A percentile compares a stretch with the other conserved stretches of the same genome.
These are phyloP conservation scores for Actinomucor elegans DNA, from an alignment of 371 early-diverging fungal species.

Conservation along the genomic window DNA sequence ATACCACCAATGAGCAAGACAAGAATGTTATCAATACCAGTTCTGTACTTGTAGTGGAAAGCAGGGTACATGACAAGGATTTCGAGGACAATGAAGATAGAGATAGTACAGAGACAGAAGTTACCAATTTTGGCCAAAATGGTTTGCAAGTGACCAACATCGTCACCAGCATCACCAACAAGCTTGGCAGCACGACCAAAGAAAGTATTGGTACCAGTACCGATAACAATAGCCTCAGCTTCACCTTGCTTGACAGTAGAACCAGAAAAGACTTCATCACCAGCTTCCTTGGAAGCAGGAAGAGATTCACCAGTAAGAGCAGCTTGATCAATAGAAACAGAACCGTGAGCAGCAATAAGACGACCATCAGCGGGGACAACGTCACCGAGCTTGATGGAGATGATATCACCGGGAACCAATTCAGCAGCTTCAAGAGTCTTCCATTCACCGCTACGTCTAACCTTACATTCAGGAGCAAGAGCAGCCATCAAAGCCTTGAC, in stretches of 20 bases:
- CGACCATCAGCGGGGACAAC: slow-evolving; percentile 81
- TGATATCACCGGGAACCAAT: slow-evolving; percentile 78
- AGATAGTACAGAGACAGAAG: slow-evolving; percentile 75
- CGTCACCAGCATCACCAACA: slow-evolving; percentile 77
- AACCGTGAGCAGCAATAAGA: slow-evolving; percentile 56
- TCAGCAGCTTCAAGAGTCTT: slow-evolving; percentile 53
- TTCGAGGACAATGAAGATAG: slow-evolving; percentile 73
- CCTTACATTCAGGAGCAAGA: slow-evolving; percentile 75
- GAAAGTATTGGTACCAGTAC: slow-evolving; percentile 86
- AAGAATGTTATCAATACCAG: slow-evolving; percentile 72
- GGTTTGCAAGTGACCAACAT: slow-evolving; percentile 88
- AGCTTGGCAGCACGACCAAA: slow-evolving; percentile 89
- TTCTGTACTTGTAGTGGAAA: slow-evolving; percentile 71
- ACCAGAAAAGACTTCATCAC: slow-evolving; percentile 75
- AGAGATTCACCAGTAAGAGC: slow-evolving; percentile 87
- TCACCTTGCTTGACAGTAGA: slow-evolving; percentile 94
- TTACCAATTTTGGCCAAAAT: slow-evolving; percentile 92
- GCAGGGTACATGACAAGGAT: slow-evolving; percentile 82
- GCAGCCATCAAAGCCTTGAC: slow-evolving; percentile 81
- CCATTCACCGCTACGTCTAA: slow-evolving; percentile 63
- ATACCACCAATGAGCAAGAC: slow-evolving; percentile 83
- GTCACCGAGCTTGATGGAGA: slow-evolving; percentile 76
- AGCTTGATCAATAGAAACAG: slow-evolving; percentile 72
- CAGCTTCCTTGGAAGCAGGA: slow-evolving; percentile 70
- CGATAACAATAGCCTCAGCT: slow-evolving; percentile 85